phyloP scores from a whole-genome alignment of 1,139 yeast genomes.

The Suhomyces atakaporum region DNA sequence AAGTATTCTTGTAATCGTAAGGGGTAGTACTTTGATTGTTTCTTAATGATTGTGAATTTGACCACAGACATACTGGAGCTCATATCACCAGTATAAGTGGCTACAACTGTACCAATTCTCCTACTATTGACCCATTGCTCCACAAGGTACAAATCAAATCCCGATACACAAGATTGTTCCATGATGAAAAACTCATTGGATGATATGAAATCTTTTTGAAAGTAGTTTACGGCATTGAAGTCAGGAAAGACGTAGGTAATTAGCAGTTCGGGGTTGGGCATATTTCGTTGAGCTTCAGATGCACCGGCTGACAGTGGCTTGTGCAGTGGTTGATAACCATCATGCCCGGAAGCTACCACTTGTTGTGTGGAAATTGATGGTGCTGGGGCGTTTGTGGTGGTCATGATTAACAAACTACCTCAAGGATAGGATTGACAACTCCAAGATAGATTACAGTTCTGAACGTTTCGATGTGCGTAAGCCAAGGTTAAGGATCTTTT shows the following conservation, averaged over 20 bases:
- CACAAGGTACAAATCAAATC: constrained; percentile 86
- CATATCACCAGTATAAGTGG: constrained; percentile 82
- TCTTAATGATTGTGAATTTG: constrained; percentile 58
- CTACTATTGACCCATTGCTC: constrained; percentile 92
- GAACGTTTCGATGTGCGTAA: too few species aligned
- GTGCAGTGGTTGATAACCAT: neutral
- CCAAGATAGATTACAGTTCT: neutral
- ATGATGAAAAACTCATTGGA: constrained; percentile 39
- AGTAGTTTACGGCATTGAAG: constrained; percentile 52
- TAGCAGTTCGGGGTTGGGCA: constrained; percentile 24
- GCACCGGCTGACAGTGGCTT: neutral
- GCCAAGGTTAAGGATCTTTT: too few species aligned
- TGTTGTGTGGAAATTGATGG: neutral
- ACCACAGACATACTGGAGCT: constrained; percentile 62
- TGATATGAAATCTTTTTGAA: constrained; percentile 42
- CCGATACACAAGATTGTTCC: constrained; percentile 53
- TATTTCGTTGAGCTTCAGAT: neutral
- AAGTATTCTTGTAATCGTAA: constrained; percentile 57
- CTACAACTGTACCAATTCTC: constrained; percentile 63
- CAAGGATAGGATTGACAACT: neutral
- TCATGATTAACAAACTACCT: neutral
- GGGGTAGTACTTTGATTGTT: constrained; percentile 61
- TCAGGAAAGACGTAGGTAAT: constrained; percentile 53
- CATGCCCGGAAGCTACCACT: neutral
- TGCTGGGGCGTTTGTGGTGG: neutral